Percentiles rank a stretch among this genome's conserved stretches.
Conservation (phyloP, 2,329 filamentous ascomycete species). For the Knoxdaviesia capensis region DNA sequence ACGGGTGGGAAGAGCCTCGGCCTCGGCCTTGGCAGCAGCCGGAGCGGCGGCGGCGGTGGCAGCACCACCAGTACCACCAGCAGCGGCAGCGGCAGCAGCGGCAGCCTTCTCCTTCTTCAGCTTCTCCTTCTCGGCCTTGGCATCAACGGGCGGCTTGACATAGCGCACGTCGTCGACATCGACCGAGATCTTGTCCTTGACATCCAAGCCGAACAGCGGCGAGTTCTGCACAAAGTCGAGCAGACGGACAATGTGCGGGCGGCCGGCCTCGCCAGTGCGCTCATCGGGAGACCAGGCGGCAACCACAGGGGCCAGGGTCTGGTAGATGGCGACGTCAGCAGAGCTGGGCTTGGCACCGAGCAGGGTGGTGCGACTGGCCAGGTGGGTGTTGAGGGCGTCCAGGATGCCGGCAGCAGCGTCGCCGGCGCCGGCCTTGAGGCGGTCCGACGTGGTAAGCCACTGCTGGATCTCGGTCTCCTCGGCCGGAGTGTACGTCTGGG, state of each 20-base stretch:
- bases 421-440: slow-evolving; percentile 33
- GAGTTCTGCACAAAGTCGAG: slow-evolving; percentile 93
- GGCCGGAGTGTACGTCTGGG: slow-evolving; percentile 50
- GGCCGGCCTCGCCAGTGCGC: slow-evolving; percentile 73
- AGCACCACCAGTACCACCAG: slow-evolving; percentile 20
- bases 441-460: slow-evolving; percentile 64
- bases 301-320: slow-evolving; percentile 56
- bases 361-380: slow-evolving; percentile 72
- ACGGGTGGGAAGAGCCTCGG: slow-evolving; percentile 33
- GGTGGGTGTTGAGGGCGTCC: slow-evolving; percentile 64
- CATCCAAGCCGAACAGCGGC: slow-evolving; percentile 47
- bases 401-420: slow-evolving; percentile 48
- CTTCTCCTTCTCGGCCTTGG: slow-evolving; percentile 89
- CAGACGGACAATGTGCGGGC: slow-evolving; percentile 78
- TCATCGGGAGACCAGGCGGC: slow-evolving; percentile 67
- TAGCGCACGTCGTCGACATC: slow-evolving; percentile 66
- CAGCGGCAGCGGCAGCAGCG: slow-evolving; percentile 33
- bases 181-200: slow-evolving; percentile 58
- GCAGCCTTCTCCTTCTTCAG: slow-evolving; percentile 91
- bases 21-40: slow-evolving; percentile 22
- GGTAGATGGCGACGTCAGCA: slow-evolving; percentile 71
- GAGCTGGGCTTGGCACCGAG: slow-evolving; percentile 78
- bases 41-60: slow-evolving; percentile 20
- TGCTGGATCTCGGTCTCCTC: slow-evolving; percentile 79
- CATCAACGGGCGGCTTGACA: slow-evolving; percentile 73